Evolutionary conservation across 495 filamentous ascomycete genomes (phyloP).

Genomic region (Penicillium angulare): DNA sequence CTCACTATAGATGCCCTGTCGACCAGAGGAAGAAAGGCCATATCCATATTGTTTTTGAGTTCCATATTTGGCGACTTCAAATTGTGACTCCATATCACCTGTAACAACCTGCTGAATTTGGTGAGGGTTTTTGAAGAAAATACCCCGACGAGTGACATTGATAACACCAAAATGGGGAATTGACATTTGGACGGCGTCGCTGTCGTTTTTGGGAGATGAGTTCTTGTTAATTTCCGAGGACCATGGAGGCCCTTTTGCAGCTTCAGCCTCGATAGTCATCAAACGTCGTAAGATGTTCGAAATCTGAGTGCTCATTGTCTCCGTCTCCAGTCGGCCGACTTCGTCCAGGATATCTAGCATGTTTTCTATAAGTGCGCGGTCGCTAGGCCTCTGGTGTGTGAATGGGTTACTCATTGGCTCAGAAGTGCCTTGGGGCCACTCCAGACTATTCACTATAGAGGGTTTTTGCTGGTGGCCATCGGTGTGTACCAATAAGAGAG

Average conservation of each 20-base stretch:
- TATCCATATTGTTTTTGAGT: no score
- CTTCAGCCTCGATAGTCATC: slow-evolving; percentile 5
- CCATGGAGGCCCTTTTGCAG: not conserved
- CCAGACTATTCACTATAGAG: not conserved
- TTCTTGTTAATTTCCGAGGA: no score
- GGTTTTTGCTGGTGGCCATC: slow-evolving; percentile 19
- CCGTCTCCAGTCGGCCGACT: not conserved
- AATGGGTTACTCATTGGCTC: not conserved
- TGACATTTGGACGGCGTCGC: not conserved
- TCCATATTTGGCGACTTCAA: not conserved
- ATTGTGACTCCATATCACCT: not conserved
- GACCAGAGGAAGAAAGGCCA: no score
- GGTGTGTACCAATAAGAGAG: slow-evolving; percentile 23
- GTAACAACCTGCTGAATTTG: not conserved
- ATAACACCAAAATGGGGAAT: slow-evolving; percentile 2
- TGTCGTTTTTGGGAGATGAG: no score
- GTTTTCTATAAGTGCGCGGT: slow-evolving; percentile 2
- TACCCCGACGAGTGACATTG: not conserved
- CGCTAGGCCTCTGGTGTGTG: not conserved
- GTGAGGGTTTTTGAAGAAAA: not conserved
- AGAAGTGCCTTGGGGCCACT: not conserved
- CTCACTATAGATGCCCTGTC: no score
- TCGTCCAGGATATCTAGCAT: not conserved
- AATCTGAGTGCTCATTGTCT: not conserved
- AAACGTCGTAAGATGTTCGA: not conserved